phyloP scores from a whole-genome alignment of 192 early-diverging fungal species.

The Thamnidium elegans region DNA sequence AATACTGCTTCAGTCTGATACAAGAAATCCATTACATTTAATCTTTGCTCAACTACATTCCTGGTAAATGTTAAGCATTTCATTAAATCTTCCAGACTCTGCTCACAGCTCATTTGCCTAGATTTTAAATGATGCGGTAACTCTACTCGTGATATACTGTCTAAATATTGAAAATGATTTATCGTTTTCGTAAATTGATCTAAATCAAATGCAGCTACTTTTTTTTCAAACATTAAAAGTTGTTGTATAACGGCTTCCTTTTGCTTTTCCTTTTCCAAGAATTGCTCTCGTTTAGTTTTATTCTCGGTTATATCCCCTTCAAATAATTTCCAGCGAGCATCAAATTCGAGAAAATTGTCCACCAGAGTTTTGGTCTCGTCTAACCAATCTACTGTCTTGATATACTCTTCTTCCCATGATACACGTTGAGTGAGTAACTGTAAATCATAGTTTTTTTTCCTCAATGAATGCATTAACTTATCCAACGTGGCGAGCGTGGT shows the following conservation, averaged over 20 bases:
- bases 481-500: slow-evolving; percentile 40
- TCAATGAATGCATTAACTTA: slow-evolving; percentile 31
- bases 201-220: slow-evolving; percentile 31
- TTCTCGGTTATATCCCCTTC: background rate
- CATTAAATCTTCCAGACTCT: slow-evolving; percentile 26
- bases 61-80: slow-evolving; percentile 31
- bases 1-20: slow-evolving; percentile 7
- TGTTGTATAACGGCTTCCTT: slow-evolving; percentile 18
- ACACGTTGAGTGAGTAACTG: slow-evolving; percentile 32
- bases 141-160: slow-evolving; percentile 19
- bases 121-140: slow-evolving; percentile 34
- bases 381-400: slow-evolving; percentile 20
- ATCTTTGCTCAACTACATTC: slow-evolving; percentile 35
- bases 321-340: slow-evolving; percentile 20
- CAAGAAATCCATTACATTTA: slow-evolving; percentile 38
- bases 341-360: slow-evolving; percentile 21
- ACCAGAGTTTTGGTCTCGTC: slow-evolving; percentile 15
- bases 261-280: slow-evolving; percentile 9
- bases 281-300: background rate
- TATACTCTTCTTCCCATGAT: slow-evolving; percentile 37
- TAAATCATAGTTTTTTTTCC: slow-evolving; percentile 26
- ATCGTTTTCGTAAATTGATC: slow-evolving; percentile 21
- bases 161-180: slow-evolving; percentile 35
- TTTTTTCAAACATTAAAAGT: slow-evolving; percentile 25
- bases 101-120: slow-evolving; percentile 30